These are phyloP conservation scores for Roridomyces roridus DNA, from an alignment of 768 basidiomycete species.

Conservation along the genomic window DNA sequence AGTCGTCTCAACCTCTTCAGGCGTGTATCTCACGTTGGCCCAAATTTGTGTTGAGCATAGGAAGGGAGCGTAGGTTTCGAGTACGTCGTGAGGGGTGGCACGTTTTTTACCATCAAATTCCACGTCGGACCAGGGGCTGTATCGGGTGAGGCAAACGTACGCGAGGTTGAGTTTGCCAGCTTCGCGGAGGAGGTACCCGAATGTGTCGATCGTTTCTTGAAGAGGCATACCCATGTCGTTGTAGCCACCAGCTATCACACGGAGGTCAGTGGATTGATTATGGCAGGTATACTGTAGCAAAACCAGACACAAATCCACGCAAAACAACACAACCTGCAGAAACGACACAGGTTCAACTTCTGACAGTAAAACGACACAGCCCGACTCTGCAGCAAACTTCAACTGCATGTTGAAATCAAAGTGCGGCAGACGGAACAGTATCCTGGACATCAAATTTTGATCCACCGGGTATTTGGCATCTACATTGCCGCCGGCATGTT, in stretches of 20 bases:
- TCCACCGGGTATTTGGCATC: too few relatives aligned
- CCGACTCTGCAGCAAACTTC: too few relatives aligned
- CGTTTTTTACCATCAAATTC: constrained; percentile 39
- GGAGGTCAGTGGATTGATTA: too few relatives aligned
- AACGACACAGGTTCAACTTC: too few relatives aligned
- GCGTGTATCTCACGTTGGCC: constrained; percentile 43
- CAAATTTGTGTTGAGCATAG: constrained; percentile 44
- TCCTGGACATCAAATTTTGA: too few relatives aligned
- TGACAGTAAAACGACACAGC: too few relatives aligned
- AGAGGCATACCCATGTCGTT: constrained; percentile 28
- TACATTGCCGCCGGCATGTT: too few relatives aligned
- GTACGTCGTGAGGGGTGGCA: constrained; percentile 44
- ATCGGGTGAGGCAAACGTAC: constrained; percentile 40
- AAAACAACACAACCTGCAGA: too few relatives aligned
- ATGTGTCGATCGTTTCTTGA: constrained; percentile 29
- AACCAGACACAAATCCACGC: too few relatives aligned
- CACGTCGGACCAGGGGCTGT: constrained; percentile 29
- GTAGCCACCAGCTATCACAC: constrained; percentile 5
- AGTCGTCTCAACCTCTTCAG: constrained; percentile 44
- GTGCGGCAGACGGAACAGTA: too few relatives aligned
- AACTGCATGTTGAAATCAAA: too few relatives aligned
- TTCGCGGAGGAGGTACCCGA: constrained; percentile 27
- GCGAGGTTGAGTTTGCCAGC: constrained; percentile 26
- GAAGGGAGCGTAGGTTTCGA: constrained; percentile 41
- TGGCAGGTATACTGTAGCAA: too few relatives aligned